Conservation (phyloP, 179 eudicot genomes). For the Nepenthes alata region DNA sequence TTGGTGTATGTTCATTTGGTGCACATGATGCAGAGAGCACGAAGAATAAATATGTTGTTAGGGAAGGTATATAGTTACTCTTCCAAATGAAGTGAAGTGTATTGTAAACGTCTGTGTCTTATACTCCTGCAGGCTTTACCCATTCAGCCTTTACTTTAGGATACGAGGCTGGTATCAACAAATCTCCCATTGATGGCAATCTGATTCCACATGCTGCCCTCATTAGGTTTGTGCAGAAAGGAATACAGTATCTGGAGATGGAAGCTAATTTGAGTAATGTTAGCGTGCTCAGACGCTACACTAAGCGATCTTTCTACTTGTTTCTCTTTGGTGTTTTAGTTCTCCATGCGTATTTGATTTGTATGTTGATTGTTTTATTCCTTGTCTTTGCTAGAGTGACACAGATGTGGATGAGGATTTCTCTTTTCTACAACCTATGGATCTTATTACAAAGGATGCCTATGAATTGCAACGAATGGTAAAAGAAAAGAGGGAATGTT, state of each 20-base stretch:
- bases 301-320: not conserved
- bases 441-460: constrained; percentile 90
- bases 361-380: constrained; percentile 12
- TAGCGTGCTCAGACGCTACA: constrained; percentile 14
- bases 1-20: too few species aligned
- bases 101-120: too few species aligned
- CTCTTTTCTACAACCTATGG: constrained; percentile 80
- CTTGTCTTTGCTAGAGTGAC: constrained; percentile 50
- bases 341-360: not conserved
- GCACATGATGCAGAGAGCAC: too few species aligned
- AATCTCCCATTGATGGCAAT: constrained; percentile 81
- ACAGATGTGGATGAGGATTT: constrained; percentile 78
- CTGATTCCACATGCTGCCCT: constrained; percentile 91
- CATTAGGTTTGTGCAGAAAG: constrained; percentile 80
- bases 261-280: constrained; percentile 81
- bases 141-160: constrained; percentile 89
- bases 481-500: constrained; percentile 51
- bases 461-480: constrained; percentile 61
- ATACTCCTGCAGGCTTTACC: constrained; percentile 46
- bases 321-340: not conserved
- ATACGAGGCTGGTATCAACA: constrained; percentile 75
- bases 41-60: too few species aligned
- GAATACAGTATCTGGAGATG: constrained; percentile 86
- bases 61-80: too few species aligned
- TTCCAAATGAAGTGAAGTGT: too few species aligned